Percentiles rank a stretch among this genome's conserved stretches.
Conservation (phyloP, 306 rosid species). For the Amphicarpaea edgeworthii region DNA sequence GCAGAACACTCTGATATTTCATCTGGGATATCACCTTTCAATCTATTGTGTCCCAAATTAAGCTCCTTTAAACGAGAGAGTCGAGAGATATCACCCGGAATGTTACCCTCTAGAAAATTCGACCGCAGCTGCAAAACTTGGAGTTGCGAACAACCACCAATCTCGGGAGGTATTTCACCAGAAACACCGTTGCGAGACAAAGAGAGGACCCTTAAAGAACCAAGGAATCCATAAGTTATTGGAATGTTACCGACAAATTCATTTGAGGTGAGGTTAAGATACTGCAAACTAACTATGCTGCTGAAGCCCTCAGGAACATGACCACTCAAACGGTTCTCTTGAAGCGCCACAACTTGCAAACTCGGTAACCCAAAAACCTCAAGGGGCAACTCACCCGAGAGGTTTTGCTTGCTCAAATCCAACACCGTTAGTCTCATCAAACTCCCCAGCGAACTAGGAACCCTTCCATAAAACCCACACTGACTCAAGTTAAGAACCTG, state of each 20-base stretch:
- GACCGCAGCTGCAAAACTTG: slow-evolving; percentile 70
- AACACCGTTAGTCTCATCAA: slow-evolving; percentile 70
- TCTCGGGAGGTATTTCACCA: slow-evolving; percentile 64
- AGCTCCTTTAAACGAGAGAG: slow-evolving; percentile 64
- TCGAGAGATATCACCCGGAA: slow-evolving; percentile 59
- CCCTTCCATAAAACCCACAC: slow-evolving; percentile 69
- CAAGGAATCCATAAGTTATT: slow-evolving; percentile 69
- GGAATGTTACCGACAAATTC: slow-evolving; percentile 70
- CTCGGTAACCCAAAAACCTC: slow-evolving; percentile 83
- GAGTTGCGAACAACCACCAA: slow-evolving; percentile 72
- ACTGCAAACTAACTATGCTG: slow-evolving; percentile 65
- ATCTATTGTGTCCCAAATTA: slow-evolving; percentile 66
- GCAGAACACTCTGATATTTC: slow-evolving; percentile 68
- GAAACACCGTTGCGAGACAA: slow-evolving; percentile 63
- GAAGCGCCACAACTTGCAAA: slow-evolving; percentile 66
- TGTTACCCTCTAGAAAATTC: slow-evolving; percentile 56
- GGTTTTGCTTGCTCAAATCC: slow-evolving; percentile 80
- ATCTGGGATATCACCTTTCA: slow-evolving; percentile 73
- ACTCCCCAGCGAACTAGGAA: slow-evolving; percentile 68
- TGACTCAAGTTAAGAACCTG: slow-evolving; percentile 72
- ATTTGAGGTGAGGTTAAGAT: slow-evolving; percentile 75
- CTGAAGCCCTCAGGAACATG: slow-evolving; percentile 86
- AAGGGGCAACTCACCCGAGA: slow-evolving; percentile 74
- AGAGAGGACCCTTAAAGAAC: slow-evolving; percentile 63
- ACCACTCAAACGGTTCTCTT: slow-evolving; percentile 72